Conservation (phyloP, 257 asterid genomes). For the Solanum infundibuliforme region DNA sequence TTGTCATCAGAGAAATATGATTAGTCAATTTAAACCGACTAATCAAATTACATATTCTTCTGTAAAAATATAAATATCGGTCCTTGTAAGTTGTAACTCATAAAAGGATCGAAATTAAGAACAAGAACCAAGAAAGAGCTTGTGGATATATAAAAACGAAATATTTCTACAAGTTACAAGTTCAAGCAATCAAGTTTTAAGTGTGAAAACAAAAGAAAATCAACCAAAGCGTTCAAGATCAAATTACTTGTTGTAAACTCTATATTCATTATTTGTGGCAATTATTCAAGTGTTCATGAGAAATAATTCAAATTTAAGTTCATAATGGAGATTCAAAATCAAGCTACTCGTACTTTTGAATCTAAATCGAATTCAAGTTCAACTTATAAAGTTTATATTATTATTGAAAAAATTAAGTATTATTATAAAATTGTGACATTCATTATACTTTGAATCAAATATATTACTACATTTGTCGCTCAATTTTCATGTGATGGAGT, state of each 20-base stretch:
- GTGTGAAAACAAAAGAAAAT: neutral
- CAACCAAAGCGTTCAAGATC: neutral
- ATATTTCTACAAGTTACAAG: neutral
- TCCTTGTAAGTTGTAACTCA: neutral
- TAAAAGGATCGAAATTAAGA: neutral
- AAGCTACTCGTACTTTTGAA: neutral
- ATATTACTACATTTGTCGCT: neutral
- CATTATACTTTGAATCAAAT: neutral
- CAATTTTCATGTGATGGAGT: neutral
- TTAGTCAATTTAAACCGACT: neutral
- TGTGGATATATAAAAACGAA: neutral
- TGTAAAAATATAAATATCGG: neutral
- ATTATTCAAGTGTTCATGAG: neutral
- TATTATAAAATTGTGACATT: neutral
- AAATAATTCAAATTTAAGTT: neutral
- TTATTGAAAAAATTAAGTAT: neutral
- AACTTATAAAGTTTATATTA: neutral
- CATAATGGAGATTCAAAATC: neutral
- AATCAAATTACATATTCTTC: neutral
- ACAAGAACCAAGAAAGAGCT: neutral
- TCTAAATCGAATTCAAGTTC: neutral
- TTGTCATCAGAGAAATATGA: neutral
- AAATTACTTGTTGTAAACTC: neutral
- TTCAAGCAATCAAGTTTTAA: neutral
- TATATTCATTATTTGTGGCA: neutral